A percentile compares a stretch with the other conserved stretches of the same genome.
These are phyloP conservation scores for Cinnamomum chago DNA, from an alignment of 164 flowering plant species.

Conservation along the genomic window DNA sequence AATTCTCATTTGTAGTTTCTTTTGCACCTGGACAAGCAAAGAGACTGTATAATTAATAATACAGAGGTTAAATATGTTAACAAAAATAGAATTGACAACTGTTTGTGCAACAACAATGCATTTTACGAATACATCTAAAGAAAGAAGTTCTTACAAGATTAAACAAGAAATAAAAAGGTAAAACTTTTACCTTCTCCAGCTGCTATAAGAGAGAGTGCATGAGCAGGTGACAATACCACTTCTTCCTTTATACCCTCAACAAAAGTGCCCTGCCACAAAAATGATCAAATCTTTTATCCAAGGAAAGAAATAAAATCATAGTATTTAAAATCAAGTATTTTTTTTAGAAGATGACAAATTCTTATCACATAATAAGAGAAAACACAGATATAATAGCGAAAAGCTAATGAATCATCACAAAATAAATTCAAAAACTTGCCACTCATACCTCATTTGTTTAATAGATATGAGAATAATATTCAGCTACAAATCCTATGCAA, in stretches of 20 bases:
- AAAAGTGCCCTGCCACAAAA: constrained; percentile 65
- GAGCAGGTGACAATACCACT: constrained; percentile 96
- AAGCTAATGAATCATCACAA: background rate
- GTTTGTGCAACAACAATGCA: too few species aligned
- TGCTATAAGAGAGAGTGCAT: constrained; percentile 92
- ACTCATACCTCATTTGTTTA: background rate
- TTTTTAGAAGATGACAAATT: too few species aligned
- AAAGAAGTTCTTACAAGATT: background rate
- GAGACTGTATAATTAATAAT: too few species aligned
- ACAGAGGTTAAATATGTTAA: too few species aligned
- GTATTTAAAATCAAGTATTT: background rate
- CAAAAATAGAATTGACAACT: too few species aligned
- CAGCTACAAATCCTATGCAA: too few species aligned
- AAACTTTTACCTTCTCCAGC: constrained; percentile 87
- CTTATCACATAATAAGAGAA: too few species aligned
- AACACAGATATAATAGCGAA: background rate
- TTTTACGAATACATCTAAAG: background rate
- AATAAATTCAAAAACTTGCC: background rate
- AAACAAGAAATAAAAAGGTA: background rate
- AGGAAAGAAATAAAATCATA: background rate
- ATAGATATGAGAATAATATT: too few species aligned
- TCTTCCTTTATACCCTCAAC: constrained; percentile 98
- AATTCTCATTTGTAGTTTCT: too few species aligned
- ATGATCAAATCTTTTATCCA: background rate
- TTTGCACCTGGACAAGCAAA: too few species aligned